A percentile compares a stretch with the other conserved stretches of the same genome.
Conservation (phyloP, 2,329 filamentous ascomycete genomes). For the Chrysosporium queenslandicum region DNA sequence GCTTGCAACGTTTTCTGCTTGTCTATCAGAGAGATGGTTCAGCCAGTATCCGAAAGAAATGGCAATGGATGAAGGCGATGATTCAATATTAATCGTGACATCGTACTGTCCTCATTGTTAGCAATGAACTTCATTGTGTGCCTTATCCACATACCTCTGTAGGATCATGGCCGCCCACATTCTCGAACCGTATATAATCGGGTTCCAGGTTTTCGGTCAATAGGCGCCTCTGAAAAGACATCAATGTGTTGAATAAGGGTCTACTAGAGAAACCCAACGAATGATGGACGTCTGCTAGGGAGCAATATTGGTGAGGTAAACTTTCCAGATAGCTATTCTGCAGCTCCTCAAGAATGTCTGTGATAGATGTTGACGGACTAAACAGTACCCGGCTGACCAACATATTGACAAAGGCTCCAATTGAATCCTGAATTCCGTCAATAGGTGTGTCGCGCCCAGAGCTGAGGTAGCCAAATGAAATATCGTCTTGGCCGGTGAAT, state of each 20-base stretch:
- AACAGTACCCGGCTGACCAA: slow-evolving; percentile 29
- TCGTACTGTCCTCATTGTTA: not conserved
- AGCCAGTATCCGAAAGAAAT: not conserved
- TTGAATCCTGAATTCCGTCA: slow-evolving; percentile 28
- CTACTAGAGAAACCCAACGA: slow-evolving; percentile 37
- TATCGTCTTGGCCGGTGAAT: slow-evolving; percentile 24
- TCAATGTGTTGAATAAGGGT: slow-evolving; percentile 38
- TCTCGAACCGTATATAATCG: not conserved
- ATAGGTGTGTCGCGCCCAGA: slow-evolving; percentile 32
- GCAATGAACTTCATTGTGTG: not conserved
- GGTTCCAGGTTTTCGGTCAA: not conserved
- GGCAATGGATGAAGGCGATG: not conserved
- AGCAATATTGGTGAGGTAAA: not conserved
- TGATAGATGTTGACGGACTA: slow-evolving; percentile 9
- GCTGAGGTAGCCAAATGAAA: slow-evolving; percentile 32
- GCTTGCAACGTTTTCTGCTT: not conserved
- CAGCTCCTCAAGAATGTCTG: slow-evolving; percentile 41
- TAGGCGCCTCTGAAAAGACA: not conserved
- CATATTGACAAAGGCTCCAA: slow-evolving; percentile 33
- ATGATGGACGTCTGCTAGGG: slow-evolving; percentile 27
- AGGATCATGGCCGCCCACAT: not conserved
- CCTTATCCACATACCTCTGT: not conserved
- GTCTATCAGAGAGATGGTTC: not conserved
- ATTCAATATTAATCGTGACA: not conserved
- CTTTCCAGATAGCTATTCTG: not conserved